Conservation (phyloP, 768 basidiomycete species). For the Tephrocybe sp. region DNA sequence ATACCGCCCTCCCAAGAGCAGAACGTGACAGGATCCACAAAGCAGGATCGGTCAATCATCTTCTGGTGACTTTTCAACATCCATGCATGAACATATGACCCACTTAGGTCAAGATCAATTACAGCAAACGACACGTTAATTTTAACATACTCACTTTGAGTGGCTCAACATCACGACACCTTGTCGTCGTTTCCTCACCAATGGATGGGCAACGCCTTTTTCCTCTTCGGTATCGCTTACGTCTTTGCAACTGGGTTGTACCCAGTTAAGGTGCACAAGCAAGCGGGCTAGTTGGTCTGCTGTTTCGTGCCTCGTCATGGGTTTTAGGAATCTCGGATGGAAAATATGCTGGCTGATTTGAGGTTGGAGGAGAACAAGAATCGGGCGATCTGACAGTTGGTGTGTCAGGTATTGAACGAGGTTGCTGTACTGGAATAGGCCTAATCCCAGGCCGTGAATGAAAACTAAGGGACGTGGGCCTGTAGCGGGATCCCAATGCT, state of each 20-base stretch:
- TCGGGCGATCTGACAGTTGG: slow-evolving; percentile 60
- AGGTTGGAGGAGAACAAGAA: slow-evolving; percentile 77
- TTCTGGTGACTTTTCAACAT: slow-evolving; percentile 75
- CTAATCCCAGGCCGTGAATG: slow-evolving; percentile 87
- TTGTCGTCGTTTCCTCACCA: slow-evolving; percentile 23
- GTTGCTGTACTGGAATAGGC: slow-evolving; percentile 66
- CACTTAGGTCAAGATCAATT: slow-evolving; percentile 35
- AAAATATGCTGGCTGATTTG: slow-evolving; percentile 87
- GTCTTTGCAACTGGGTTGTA: slow-evolving; percentile 21
- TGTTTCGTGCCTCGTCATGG: slow-evolving; percentile 62
- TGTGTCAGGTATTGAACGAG: slow-evolving; percentile 58
- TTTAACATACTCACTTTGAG: slow-evolving; percentile 63
- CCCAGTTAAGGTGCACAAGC: slow-evolving; percentile 66
- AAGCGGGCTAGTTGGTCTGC: slow-evolving; percentile 54
- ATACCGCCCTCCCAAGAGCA: slow-evolving; percentile 93
- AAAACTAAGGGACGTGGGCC: slow-evolving; percentile 76
- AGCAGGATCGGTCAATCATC: slow-evolving; percentile 73
- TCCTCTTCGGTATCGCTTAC: slow-evolving; percentile 26
- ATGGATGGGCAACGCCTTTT: slow-evolving; percentile 19
- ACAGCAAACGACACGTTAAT: background rate
- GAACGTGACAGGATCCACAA: slow-evolving; percentile 88
- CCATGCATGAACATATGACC: slow-evolving; percentile 87
- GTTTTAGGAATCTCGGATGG: slow-evolving; percentile 67
- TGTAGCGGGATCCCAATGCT: slow-evolving; percentile 54
- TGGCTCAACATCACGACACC: slow-evolving; percentile 84